These are phyloP conservation scores for Capniomyces stellatus DNA, from an alignment of 371 early-diverging fungal genomes.

Conservation along the genomic window DNA sequence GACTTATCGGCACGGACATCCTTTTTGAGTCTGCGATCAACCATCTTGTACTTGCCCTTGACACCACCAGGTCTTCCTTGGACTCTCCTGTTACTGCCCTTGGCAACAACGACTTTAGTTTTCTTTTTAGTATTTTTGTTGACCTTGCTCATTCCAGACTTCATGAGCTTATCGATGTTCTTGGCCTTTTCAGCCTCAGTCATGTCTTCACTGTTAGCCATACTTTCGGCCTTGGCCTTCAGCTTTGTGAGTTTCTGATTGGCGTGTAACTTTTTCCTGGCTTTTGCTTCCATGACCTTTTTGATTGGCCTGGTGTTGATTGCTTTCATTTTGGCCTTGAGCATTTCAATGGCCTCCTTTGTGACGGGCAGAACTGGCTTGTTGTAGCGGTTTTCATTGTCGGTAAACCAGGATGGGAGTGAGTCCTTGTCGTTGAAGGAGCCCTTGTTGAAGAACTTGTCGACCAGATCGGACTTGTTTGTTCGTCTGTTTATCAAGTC, in stretches of 20 bases:
- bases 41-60: conserved; percentile 92
- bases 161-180: conserved; percentile 58
- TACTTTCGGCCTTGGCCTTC: conserved; percentile 69
- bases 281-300: conserved; percentile 97
- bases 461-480: conserved; percentile 57
- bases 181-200: conserved; percentile 74
- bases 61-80: conserved; percentile 93
- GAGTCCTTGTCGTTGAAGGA: conserved; percentile 69
- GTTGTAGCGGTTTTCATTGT: conserved; percentile 79
- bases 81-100: conserved; percentile 58
- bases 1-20: conserved; percentile 65
- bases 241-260: conserved; percentile 55
- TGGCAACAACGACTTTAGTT: conserved; percentile 78
- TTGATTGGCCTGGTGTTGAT: conserved; percentile 93
- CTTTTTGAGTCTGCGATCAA: conserved; percentile 85
- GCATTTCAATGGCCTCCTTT: conserved; percentile 79
- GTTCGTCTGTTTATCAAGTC: conserved; percentile 59
- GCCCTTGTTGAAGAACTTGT: conserved; percentile 77
- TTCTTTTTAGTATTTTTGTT: conserved; percentile 54
- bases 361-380: conserved; percentile 76
- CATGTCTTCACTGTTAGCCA: conserved; percentile 74
- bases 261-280: conserved; percentile 74
- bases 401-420: conserved; percentile 82
- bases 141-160: conserved; percentile 10
- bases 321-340: conserved; percentile 60